A percentile compares a stretch with the other conserved stretches of the same genome.
Conservation (phyloP, 2,329 filamentous ascomycete genomes). For the Xylariaceae sp. region DNA sequence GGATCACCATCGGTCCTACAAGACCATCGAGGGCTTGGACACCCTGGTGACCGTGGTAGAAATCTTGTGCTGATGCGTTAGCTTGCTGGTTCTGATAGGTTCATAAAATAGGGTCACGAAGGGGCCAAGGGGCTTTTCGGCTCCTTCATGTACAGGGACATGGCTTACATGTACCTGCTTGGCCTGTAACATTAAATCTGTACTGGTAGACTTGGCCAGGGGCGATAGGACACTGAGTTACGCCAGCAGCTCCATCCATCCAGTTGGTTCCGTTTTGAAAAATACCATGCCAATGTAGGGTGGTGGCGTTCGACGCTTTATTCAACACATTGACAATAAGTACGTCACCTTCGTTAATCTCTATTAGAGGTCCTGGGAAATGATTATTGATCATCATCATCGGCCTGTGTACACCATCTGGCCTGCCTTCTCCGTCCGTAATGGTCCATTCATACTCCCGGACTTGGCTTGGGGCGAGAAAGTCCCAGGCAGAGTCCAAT, state of each 20-base stretch:
- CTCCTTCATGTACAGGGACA: neutral
- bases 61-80: constrained; percentile 39
- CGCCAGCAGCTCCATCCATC: constrained; percentile 74
- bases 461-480: constrained; percentile 52
- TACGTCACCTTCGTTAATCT: constrained; percentile 75
- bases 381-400: constrained; percentile 76
- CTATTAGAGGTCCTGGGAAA: constrained; percentile 75
- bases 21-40: constrained; percentile 71
- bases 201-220: constrained; percentile 69
- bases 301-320: constrained; percentile 67
- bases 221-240: constrained; percentile 71
- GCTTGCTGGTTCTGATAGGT: neutral
- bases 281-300: constrained; percentile 79
- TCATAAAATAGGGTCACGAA: neutral
- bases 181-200: constrained; percentile 65
- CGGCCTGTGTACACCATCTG: constrained; percentile 62
- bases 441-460: constrained; percentile 68
- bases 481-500: constrained; percentile 63
- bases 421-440: constrained; percentile 61
- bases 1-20: constrained; percentile 67
- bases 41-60: constrained; percentile 58
- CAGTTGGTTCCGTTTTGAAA: constrained; percentile 76
- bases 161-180: constrained; percentile 48
- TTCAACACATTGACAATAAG: constrained; percentile 74
- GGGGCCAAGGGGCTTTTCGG: neutral